phyloP scores from a whole-genome alignment of 768 basidiomycete genomes.

The Strobilomyces confusus region DNA sequence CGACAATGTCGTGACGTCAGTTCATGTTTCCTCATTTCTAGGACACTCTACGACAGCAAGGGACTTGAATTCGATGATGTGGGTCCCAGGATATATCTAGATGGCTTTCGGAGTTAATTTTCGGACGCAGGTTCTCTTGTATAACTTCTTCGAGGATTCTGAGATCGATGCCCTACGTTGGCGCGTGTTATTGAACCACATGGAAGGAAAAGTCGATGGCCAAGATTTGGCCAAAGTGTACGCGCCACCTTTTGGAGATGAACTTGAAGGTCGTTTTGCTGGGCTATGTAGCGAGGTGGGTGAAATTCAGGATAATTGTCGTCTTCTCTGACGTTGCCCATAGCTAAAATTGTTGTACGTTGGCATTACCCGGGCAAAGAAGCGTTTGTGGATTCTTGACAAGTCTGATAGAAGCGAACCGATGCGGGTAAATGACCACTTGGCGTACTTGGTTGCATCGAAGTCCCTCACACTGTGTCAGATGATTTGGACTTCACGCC shows the following conservation, averaged over 20 bases:
- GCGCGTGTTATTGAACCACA: slow-evolving; percentile 51
- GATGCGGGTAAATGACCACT: slow-evolving; percentile 42
- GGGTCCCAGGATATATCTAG: background rate
- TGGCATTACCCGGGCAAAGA: slow-evolving; percentile 64
- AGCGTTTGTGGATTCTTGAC: slow-evolving; percentile 69
- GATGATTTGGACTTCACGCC: slow-evolving; percentile 48
- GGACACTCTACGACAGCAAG: slow-evolving; percentile 33
- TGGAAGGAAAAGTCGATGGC: slow-evolving; percentile 23
- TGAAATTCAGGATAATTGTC: background rate
- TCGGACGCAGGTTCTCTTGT: slow-evolving; percentile 55
- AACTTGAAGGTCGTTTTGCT: slow-evolving; percentile 39
- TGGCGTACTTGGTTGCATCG: background rate
- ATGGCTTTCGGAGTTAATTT: background rate
- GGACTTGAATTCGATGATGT: slow-evolving; percentile 27
- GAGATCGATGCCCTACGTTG: slow-evolving; percentile 47
- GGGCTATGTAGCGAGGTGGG: slow-evolving; percentile 57
- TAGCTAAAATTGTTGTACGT: slow-evolving; percentile 70
- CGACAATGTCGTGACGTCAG: background rate
- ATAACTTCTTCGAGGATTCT: slow-evolving; percentile 74
- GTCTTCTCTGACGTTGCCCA: background rate
- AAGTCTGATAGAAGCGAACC: slow-evolving; percentile 51
- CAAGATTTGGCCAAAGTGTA: slow-evolving; percentile 12
- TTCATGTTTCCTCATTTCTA: slow-evolving; percentile 1
- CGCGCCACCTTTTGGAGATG: slow-evolving; percentile 47
- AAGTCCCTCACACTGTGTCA: slow-evolving; percentile 18